Percentiles rank a stretch among this genome's conserved stretches.
phyloP scores from a whole-genome alignment of 2,329 filamentous ascomycete genomes.

The Aspergillus sp. region DNA sequence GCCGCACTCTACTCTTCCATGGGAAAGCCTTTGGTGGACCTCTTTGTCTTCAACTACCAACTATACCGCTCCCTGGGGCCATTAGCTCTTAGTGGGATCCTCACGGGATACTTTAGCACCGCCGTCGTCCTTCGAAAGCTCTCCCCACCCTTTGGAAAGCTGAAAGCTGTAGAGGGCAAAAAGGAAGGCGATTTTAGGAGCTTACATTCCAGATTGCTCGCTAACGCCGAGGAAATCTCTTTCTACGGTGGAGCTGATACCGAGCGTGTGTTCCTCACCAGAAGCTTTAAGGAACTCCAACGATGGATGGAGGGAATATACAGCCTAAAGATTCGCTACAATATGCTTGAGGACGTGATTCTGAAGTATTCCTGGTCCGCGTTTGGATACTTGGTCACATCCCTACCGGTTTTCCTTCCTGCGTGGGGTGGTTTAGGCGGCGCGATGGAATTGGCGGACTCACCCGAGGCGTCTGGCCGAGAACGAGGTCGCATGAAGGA shows the following conservation, averaged over 20 bases:
- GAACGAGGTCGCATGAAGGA: slow-evolving; percentile 93
- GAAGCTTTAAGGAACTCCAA: slow-evolving; percentile 88
- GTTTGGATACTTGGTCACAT: slow-evolving; percentile 91
- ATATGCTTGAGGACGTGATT: slow-evolving; percentile 97
- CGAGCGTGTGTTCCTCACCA: slow-evolving; percentile 88
- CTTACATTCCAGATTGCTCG: slow-evolving; percentile 85
- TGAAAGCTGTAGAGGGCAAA: slow-evolving; percentile 93
- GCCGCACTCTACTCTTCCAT: slow-evolving; percentile 92
- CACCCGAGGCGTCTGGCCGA: slow-evolving; percentile 43
- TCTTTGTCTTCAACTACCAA: slow-evolving; percentile 98
- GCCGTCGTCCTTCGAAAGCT: slow-evolving; percentile 84
- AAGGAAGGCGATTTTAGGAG: slow-evolving; percentile 94
- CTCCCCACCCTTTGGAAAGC: slow-evolving; percentile 92
- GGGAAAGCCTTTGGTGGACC: slow-evolving; percentile 96
- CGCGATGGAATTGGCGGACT: slow-evolving; percentile 61
- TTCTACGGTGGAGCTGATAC: slow-evolving; percentile 96
- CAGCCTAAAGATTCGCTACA: slow-evolving; percentile 95
- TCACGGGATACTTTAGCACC: slow-evolving; percentile 92
- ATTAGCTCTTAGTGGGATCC: slow-evolving; percentile 77
- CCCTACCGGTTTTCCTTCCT: slow-evolving; percentile 88
- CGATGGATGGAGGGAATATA: slow-evolving; percentile 99
- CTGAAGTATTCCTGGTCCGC: slow-evolving; percentile 99
- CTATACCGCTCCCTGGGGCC: slow-evolving; percentile 89
- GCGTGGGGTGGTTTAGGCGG: slow-evolving; percentile 87
- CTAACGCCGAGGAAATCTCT: slow-evolving; percentile 95